Evolutionary conservation across 495 filamentous ascomycete genomes (phyloP).

Genomic region (Aspergillus wentii): DNA sequence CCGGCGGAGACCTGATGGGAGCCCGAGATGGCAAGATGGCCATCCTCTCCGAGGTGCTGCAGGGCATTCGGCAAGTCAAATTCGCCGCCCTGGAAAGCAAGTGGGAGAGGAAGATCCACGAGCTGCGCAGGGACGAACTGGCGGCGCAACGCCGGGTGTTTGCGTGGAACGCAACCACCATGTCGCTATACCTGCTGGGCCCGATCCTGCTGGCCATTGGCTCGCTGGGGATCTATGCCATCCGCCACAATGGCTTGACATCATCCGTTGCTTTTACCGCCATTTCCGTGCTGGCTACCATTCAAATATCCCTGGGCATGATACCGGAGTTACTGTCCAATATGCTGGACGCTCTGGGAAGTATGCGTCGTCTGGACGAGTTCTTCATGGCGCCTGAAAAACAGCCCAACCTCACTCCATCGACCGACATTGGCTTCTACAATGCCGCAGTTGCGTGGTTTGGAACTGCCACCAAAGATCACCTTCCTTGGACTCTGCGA

Average conservation of each 20-base stretch:
- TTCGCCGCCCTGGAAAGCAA: constrained; percentile 66
- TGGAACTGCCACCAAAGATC: constrained; percentile 19
- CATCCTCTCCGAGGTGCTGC: constrained; percentile 63
- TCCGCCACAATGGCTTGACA: constrained; percentile 47
- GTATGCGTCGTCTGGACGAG: constrained; percentile 55
- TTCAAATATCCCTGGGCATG: constrained; percentile 57
- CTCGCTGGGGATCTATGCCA: constrained; percentile 55
- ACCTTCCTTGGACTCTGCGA: constrained; percentile 43
- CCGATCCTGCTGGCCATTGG: constrained; percentile 66
- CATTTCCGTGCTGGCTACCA: constrained; percentile 56
- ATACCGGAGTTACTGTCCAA: constrained; percentile 63
- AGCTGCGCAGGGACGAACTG: constrained; percentile 55
- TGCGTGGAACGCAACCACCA: constrained; percentile 34
- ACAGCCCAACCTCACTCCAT: constrained; percentile 39
- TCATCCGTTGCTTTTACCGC: constrained; percentile 69
- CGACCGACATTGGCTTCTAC: constrained; percentile 47
- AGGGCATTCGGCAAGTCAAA: constrained; percentile 74
- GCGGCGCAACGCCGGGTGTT: constrained; percentile 55
- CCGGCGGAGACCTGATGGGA: constrained; percentile 62
- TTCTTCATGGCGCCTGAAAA: constrained; percentile 58
- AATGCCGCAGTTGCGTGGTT: constrained; percentile 63
- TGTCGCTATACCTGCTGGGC: constrained; percentile 57
- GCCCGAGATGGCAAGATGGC: constrained; percentile 64
- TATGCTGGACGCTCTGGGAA: constrained; percentile 55
- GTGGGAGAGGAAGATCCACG: constrained; percentile 63